These are phyloP conservation scores for Clitocybe nebularis DNA, from an alignment of 1,284 basidiomycete species.

Conservation along the genomic window DNA sequence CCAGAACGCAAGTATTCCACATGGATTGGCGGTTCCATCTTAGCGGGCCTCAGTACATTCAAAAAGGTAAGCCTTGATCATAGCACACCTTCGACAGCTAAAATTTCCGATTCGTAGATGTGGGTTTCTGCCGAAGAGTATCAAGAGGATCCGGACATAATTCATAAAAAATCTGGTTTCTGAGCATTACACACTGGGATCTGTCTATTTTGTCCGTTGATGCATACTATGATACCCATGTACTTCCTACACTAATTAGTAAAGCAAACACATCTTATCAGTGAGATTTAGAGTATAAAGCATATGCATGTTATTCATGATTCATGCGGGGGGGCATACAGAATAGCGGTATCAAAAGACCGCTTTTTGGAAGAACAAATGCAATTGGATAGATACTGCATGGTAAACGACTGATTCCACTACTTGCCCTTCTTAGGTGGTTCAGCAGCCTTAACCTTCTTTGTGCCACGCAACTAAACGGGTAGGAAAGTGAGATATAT, in stretches of 20 bases:
- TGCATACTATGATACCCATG: conserved; percentile 23
- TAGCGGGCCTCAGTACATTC: conserved; percentile 95
- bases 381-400: conserved; percentile 25
- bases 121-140: conserved; percentile 99
- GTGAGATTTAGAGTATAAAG: conserved; percentile 4
- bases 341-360: no score
- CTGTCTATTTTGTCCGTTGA: conserved; percentile 5
- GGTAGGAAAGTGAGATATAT: conserved; percentile 15
- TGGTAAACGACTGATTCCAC: conserved; percentile 26
- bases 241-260: conserved; percentile 14
- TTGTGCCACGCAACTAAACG: conserved; percentile 80
- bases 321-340: conserved; percentile 12
- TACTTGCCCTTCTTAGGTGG: conserved; percentile 86
- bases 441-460: conserved; percentile 91
- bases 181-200: conserved; percentile 22
- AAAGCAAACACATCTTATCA: no score
- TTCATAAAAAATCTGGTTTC: conserved; percentile 88
- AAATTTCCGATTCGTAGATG: conserved; percentile 59
- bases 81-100: neutral
- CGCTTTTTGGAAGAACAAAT: no score
- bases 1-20: conserved; percentile 99
- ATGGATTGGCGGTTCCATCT: conserved; percentile 97
- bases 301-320: conserved; percentile 30
- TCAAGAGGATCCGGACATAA: conserved; percentile 97
- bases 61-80: conserved; percentile 70